A percentile compares a stretch with the other conserved stretches of the same genome.
These are phyloP conservation scores for Trichoderma atrobrunneum DNA, from an alignment of 2,329 filamentous ascomycete genomes.

Conservation along the genomic window DNA sequence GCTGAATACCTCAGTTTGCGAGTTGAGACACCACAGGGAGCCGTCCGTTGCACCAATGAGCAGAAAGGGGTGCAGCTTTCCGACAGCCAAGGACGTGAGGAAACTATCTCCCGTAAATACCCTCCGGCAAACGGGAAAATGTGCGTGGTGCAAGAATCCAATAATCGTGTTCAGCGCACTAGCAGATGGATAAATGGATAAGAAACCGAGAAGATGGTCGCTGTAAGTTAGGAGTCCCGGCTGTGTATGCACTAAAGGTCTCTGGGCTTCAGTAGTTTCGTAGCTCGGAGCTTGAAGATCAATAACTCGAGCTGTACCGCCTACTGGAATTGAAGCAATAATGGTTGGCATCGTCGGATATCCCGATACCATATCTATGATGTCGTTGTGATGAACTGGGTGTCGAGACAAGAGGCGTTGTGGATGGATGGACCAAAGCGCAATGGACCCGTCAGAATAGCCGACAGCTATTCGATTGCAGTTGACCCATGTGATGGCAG, in stretches of 20 bases:
- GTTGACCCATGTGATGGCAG: slow-evolving; percentile 54
- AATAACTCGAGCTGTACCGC: slow-evolving; percentile 51
- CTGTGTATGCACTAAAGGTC: slow-evolving; percentile 50
- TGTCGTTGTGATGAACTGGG: slow-evolving; percentile 50
- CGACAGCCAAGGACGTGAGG: slow-evolving; percentile 49
- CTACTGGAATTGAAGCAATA: slow-evolving; percentile 54
- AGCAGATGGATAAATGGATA: slow-evolving; percentile 50
- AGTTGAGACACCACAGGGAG: slow-evolving; percentile 48
- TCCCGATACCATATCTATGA: slow-evolving; percentile 54
- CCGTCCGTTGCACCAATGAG: slow-evolving; percentile 55
- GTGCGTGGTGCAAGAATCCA: slow-evolving; percentile 51
- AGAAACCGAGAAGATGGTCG: slow-evolving; percentile 55
- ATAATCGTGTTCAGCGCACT: slow-evolving; percentile 52
- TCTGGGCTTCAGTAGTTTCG: slow-evolving; percentile 53
- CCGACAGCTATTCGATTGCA: slow-evolving; percentile 55
- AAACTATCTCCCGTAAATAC: slow-evolving; percentile 51
- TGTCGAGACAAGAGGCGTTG: slow-evolving; percentile 49
- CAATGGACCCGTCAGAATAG: slow-evolving; percentile 55
- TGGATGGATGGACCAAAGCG: slow-evolving; percentile 55
- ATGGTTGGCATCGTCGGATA: slow-evolving; percentile 57
- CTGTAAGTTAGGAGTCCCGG: slow-evolving; percentile 53
- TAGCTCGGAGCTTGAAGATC: slow-evolving; percentile 52
- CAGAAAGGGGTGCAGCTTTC: slow-evolving; percentile 51
- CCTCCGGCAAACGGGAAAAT: slow-evolving; percentile 52
- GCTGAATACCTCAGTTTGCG: slow-evolving; percentile 38